Percentiles rank a stretch among this genome's conserved stretches.
Conservation (phyloP, 345 rosid species). For the Citropsis articulata region DNA sequence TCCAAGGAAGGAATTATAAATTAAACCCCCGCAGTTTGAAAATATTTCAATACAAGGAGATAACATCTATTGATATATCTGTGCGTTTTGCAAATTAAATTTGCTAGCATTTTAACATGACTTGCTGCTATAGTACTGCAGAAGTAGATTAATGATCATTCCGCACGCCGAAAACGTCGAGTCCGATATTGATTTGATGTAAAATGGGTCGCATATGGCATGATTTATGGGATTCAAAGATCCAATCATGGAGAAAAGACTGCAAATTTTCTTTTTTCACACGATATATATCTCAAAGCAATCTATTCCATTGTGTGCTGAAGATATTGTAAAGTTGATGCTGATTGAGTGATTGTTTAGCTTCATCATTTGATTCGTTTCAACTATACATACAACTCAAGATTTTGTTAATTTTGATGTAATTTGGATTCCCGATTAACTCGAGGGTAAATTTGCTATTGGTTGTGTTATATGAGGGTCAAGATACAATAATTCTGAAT, state of each 20-base stretch:
- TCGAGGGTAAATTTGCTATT: not conserved
- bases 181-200: not conserved
- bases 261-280: not conserved
- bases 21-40: not conserved
- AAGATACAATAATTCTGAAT: not conserved
- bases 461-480: not conserved
- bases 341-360: not conserved
- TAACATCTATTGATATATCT: not conserved
- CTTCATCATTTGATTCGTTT: not conserved
- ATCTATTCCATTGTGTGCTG: too few species aligned
- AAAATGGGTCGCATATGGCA: not conserved
- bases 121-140: not conserved
- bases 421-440: not conserved
- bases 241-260: slow-evolving; percentile 2
- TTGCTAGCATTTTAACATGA: not conserved
- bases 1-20: too few species aligned
- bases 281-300: too few species aligned
- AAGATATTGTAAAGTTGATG: not conserved
- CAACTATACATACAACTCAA: not conserved
- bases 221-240: not conserved
- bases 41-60: not conserved
- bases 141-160: not conserved
- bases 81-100: not conserved
- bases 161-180: not conserved
- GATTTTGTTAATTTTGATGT: not conserved